Evolutionary conservation across 2,329 filamentous ascomycete genomes (phyloP).

Genomic region (Sphaerulina vaccinii): DNA sequence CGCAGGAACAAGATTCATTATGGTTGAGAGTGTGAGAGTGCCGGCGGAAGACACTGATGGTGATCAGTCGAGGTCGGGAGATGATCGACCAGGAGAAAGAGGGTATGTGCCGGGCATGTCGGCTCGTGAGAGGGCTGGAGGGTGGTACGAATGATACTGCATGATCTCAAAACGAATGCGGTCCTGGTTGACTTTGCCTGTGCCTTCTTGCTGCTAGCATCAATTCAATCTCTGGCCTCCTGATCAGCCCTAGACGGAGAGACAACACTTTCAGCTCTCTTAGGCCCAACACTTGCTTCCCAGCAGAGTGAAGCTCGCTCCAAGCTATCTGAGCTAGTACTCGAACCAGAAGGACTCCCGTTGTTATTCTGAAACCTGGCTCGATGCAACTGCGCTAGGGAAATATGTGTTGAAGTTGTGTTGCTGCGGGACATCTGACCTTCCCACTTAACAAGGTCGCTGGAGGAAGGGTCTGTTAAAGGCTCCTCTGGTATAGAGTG

Average conservation of each 20-base stretch:
- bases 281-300: constrained; percentile 5
- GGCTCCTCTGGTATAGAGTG: not conserved
- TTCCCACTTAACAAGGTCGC: not conserved
- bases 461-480: not conserved
- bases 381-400: not conserved
- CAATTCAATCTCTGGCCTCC: not conserved
- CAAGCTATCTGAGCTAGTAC: constrained; percentile 8
- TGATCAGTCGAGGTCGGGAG: constrained; percentile 11
- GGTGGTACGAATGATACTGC: constrained; percentile 1
- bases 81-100: constrained; percentile 18
- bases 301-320: constrained; percentile 2
- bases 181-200: too few relatives aligned
- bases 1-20: constrained; percentile 21
- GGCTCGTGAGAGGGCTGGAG: constrained; percentile 11
- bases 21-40: constrained; percentile 26
- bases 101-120: constrained; percentile 15
- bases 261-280: not conserved
- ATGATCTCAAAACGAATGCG: too few relatives aligned
- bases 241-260: not conserved
- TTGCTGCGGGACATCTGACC: not conserved
- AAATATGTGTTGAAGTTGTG: not conserved
- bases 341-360: not conserved
- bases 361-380: not conserved
- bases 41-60: not conserved
- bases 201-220: not conserved